phyloP scores from a whole-genome alignment of 164 flowering plant species.

The Liquidambar formosana region DNA sequence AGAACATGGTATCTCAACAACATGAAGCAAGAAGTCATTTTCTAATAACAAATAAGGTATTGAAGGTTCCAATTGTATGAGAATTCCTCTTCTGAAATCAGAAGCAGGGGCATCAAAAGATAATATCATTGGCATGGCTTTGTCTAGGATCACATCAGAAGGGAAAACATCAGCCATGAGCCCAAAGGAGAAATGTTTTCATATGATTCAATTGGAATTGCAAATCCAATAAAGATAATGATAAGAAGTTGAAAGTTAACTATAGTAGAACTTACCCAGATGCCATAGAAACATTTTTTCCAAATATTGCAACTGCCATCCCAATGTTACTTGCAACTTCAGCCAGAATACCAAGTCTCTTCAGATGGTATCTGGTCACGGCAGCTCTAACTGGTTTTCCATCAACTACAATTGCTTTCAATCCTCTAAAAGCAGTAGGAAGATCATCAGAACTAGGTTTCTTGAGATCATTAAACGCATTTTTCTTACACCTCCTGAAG shows the following conservation, averaged over 20 bases:
- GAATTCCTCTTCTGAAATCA: not conserved
- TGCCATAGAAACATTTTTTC: conserved; percentile 41
- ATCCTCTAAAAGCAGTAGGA: conserved; percentile 58
- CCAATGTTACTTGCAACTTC: conserved; percentile 51
- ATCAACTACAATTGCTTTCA: conserved; percentile 81
- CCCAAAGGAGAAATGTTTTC: not conserved
- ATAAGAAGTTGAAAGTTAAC: not conserved
- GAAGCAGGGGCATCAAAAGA: not conserved
- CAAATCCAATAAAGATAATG: not conserved
- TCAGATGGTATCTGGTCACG: conserved; percentile 81
- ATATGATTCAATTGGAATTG: not conserved
- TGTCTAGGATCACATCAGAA: not conserved
- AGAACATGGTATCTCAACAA: too few relatives aligned
- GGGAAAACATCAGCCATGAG: not conserved
- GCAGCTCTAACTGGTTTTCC: conserved; percentile 79
- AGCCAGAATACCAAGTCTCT: conserved; percentile 73
- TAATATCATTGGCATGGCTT: not conserved
- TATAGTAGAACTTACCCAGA: conserved; percentile 44
- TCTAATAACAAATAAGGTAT: not conserved
- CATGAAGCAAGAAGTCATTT: not conserved
- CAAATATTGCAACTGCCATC: conserved; percentile 31
- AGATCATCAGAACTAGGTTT: conserved; percentile 48
- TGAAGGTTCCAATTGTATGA: not conserved
- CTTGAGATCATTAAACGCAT: conserved; percentile 30
- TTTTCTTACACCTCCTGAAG: conserved; percentile 51